Evolutionary conservation across 169 alveolate genomes (phyloP).

Genomic region (Perkinsus marinus): DNA sequence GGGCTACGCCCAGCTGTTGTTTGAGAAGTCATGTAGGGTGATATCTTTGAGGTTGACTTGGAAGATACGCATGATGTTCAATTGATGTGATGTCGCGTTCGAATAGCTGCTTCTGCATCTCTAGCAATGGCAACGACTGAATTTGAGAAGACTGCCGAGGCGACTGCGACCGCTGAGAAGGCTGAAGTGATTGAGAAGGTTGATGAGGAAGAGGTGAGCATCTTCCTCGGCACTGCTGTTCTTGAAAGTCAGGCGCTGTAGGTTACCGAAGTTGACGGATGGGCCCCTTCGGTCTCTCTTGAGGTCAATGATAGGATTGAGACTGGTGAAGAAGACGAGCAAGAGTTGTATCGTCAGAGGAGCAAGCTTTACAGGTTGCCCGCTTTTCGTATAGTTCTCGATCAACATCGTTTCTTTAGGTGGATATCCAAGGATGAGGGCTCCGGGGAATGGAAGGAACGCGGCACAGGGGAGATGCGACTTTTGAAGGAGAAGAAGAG

Average conservation of each 20-base stretch:
- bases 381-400: not conserved
- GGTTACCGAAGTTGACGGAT: not conserved
- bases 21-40: not conserved
- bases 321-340: not conserved
- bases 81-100: not conserved
- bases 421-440: not conserved
- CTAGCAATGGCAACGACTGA: not conserved
- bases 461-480: constrained; percentile 16
- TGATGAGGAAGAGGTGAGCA: not conserved
- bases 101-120: not conserved
- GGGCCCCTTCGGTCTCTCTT: not conserved
- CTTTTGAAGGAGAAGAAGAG: constrained; percentile 10
- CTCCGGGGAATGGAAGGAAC: constrained; percentile 18
- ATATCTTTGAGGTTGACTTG: not conserved
- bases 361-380: constrained; percentile 12
- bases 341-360: constrained; percentile 15
- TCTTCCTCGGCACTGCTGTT: not conserved
- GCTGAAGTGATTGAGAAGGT: not conserved
- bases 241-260: not conserved
- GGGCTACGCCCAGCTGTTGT: too few species aligned
- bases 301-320: not conserved
- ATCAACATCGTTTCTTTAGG: not conserved
- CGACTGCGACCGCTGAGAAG: not conserved
- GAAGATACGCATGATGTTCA: not conserved
- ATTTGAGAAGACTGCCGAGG: not conserved